Evolutionary conservation across 2,329 filamentous ascomycete genomes (phyloP), one percentile per base, ranked within the genome.

Genomic region (Hymenoscyphus occultus): DNA sequence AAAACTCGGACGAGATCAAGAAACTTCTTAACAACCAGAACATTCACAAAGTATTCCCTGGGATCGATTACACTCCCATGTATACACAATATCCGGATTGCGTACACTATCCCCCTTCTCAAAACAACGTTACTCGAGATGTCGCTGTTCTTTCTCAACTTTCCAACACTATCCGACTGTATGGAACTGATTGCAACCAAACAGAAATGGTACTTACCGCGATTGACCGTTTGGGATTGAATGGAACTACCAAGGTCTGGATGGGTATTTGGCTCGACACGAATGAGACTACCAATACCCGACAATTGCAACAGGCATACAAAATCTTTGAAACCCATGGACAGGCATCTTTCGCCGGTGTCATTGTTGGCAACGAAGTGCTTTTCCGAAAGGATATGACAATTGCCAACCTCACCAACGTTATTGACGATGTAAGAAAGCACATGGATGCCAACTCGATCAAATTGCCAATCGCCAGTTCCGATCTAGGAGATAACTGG

Each of bases 111-210:
- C 91, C 91, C 0, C 90, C 94, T 0, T 93, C 89, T 40, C 94
- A 97, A 76, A 97, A 98, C 80, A 97, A 98, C 75, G 83, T 98
- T 70, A 98, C 95, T 0, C 87, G 92, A 62, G 94, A 98, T 75
- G 81, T 97, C 65, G 94, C 95, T 1, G 89, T 97, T 10, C 86
- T 98, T 61, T 93, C 91, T 13, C 93, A 97, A 76, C 82, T 98
- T 56, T 97, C 93, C 66, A 93, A 96, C 75, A 89, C 88, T 2
- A 85, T 98, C 59, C 89, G 94, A 7, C 82, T 97, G 0, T 98
- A 98, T 76, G 94, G 94, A 60, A 98, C 92, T 13, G 94, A 98
- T 79, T 98, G 94, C 83, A 97, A 97, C 78, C 94, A 98, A 78
- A 98, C 94, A 0, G 86, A 97, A 77, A 95, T 98, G 90, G 86